A percentile compares a stretch with the other conserved stretches of the same genome.
Evolutionary conservation across 768 basidiomycete genomes (phyloP).

Genomic region (Hygrophoropsis aurantiaca): DNA sequence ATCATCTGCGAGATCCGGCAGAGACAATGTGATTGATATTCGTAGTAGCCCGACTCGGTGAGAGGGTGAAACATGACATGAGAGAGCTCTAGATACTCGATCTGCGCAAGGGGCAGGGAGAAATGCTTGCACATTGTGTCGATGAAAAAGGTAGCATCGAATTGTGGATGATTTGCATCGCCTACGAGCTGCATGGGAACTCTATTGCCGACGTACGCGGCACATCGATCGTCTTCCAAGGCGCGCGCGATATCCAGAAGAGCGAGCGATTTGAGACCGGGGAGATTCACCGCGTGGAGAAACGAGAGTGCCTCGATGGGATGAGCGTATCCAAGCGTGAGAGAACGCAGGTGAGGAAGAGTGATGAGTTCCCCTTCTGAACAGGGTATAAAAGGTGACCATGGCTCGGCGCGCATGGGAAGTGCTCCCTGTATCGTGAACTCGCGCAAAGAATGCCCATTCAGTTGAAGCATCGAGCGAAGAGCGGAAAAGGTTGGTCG

Average conservation of each 20-base stretch:
- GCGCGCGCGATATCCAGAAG: conserved; percentile 2
- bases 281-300: not conserved
- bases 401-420: not conserved
- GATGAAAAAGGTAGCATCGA: conserved; percentile 5
- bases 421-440: conserved; percentile 6
- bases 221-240: not conserved
- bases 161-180: not conserved
- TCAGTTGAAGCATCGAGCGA: not conserved
- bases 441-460: conserved; percentile 2
- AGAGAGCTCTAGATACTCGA: conserved; percentile 3
- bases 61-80: too few relatives aligned
- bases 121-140: not conserved
- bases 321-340: conserved; percentile 3
- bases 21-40: too few relatives aligned
- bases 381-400: too few relatives aligned
- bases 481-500: conserved; percentile 1
- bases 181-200: not conserved
- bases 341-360: conserved; percentile 4
- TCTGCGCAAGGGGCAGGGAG: not conserved
- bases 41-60: too few relatives aligned
- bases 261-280: conserved; percentile 5
- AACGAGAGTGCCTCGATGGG: conserved; percentile 6
- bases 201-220: not conserved
- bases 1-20: not conserved
- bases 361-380: not conserved